Evolutionary conservation across 2,329 filamentous ascomycete genomes (phyloP).

Genomic region (Xylariaceae sp.): DNA sequence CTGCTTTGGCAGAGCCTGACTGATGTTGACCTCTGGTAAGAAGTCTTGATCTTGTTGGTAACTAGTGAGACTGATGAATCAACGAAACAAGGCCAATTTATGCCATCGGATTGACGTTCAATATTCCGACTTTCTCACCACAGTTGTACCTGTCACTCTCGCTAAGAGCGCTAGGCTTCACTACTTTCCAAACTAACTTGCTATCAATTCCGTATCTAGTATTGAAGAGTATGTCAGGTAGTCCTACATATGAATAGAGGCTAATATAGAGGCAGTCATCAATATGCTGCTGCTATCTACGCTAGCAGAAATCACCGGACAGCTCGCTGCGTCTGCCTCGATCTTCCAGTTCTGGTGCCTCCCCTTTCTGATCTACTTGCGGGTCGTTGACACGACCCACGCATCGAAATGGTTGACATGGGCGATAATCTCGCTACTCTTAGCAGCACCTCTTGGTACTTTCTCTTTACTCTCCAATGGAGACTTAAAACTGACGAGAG

Average conservation of each 20-base stretch:
- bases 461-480: not conserved
- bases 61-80: conserved; percentile 1
- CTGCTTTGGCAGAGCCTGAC: conserved; percentile 55
- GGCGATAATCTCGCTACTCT: conserved; percentile 50
- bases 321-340: conserved; percentile 56
- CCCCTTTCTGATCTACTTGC: conserved; percentile 62
- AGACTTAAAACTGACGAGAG: conserved; percentile 9
- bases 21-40: conserved; percentile 60
- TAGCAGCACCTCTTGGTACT: conserved; percentile 50
- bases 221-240: conserved; percentile 42
- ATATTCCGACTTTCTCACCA: conserved; percentile 56
- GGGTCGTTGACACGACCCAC: conserved; percentile 47
- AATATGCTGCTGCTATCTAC: conserved; percentile 49
- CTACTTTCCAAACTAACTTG: conserved; percentile 61
- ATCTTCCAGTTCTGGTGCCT: conserved; percentile 66
- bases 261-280: conserved; percentile 37
- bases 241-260: not conserved
- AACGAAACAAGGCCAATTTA: conserved; percentile 34
- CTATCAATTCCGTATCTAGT: conserved; percentile 55
- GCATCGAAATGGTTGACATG: conserved; percentile 53
- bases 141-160: conserved; percentile 59
- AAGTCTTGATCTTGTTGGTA: not conserved
- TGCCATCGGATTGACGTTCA: conserved; percentile 52
- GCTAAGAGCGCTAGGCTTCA: conserved; percentile 56
- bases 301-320: conserved; percentile 52